Conservation (phyloP, 257 asterid species). For the Primulina eburnea region DNA sequence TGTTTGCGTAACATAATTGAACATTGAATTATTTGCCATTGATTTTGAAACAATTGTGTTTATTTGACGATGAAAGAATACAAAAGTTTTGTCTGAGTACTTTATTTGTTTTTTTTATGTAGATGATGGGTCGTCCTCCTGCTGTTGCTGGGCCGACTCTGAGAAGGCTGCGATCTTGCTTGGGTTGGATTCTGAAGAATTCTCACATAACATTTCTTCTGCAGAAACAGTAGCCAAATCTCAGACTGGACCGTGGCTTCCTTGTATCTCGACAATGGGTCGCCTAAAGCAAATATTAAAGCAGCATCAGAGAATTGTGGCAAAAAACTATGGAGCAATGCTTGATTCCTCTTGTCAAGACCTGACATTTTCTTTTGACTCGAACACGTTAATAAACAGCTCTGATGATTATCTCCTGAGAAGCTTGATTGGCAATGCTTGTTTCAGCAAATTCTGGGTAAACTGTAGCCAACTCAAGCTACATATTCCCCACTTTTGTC, state of each 20-base stretch:
- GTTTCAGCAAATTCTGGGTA: conserved; percentile 52
- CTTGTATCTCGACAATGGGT: conserved; percentile 20
- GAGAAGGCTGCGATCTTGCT: conserved; percentile 65
- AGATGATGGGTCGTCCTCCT: conserved; percentile 78
- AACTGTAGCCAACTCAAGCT: conserved; percentile 8
- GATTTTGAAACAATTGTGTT: background rate
- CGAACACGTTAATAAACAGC: conserved; percentile 30
- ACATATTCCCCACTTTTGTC: background rate
- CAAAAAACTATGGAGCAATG: conserved; percentile 52
- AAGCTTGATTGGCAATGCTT: conserved; percentile 42
- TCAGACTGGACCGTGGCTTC: conserved; percentile 19
- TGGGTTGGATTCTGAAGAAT: conserved; percentile 36
- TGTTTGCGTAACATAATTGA: background rate
- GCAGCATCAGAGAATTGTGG: conserved; percentile 44
- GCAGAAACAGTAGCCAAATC: conserved; percentile 23
- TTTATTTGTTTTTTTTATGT: conserved; percentile 15
- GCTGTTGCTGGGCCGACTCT: conserved; percentile 76
- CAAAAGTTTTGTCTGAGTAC: background rate
- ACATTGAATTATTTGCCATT: background rate
- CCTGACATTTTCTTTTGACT: conserved; percentile 39
- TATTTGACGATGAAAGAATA: background rate
- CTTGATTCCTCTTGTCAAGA: conserved; percentile 53
- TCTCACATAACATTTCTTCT: conserved; percentile 15
- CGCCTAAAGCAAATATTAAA: conserved; percentile 41
- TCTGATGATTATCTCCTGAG: conserved; percentile 46